Percentiles rank a stretch among this genome's conserved stretches.
phyloP scores from a whole-genome alignment of 2,329 filamentous ascomycete species.

The Pseudogymnoascus sp. region DNA sequence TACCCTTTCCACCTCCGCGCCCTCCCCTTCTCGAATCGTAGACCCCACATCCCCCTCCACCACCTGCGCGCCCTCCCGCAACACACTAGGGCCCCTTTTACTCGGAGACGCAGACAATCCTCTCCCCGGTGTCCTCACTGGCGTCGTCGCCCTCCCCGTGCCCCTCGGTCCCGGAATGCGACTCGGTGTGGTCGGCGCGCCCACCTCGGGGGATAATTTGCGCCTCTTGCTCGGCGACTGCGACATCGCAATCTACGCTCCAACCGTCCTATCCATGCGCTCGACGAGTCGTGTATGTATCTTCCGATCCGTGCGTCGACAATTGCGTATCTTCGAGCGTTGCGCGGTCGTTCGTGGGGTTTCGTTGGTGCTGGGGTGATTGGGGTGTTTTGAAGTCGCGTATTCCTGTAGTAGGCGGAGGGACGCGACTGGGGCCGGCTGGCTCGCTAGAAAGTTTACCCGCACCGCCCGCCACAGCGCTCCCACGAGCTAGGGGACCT shows the following conservation, averaged over 20 bases:
- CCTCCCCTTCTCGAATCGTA: not conserved
- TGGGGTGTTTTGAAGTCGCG: slow-evolving; percentile 15
- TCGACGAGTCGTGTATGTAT: not conserved
- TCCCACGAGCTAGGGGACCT: not conserved
- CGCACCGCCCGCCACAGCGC: not conserved
- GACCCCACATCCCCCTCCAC: not conserved
- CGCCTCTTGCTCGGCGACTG: slow-evolving; percentile 55
- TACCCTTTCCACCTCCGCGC: slow-evolving; percentile 11
- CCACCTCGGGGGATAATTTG: slow-evolving; percentile 48
- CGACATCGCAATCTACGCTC: slow-evolving; percentile 34
- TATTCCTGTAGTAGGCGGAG: slow-evolving; percentile 10
- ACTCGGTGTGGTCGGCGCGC: slow-evolving; percentile 32
- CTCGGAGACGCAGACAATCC: slow-evolving; percentile 21
- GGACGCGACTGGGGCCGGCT: slow-evolving; percentile 15
- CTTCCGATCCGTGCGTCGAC: not conserved
- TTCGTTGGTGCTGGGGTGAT: not conserved
- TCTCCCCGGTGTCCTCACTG: slow-evolving; percentile 25
- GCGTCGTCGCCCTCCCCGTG: slow-evolving; percentile 23
- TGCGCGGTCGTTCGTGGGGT: not conserved
- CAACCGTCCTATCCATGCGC: not conserved
- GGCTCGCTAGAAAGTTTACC: slow-evolving; percentile 1
- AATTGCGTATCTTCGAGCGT: not conserved
- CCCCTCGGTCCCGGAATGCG: slow-evolving; percentile 20
- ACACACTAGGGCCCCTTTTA: slow-evolving; percentile 12
- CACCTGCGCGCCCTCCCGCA: not conserved